Percentiles rank a stretch among this genome's conserved stretches.
Conservation (phyloP, 257 asterid species). For the Solanum chaucha region DNA sequence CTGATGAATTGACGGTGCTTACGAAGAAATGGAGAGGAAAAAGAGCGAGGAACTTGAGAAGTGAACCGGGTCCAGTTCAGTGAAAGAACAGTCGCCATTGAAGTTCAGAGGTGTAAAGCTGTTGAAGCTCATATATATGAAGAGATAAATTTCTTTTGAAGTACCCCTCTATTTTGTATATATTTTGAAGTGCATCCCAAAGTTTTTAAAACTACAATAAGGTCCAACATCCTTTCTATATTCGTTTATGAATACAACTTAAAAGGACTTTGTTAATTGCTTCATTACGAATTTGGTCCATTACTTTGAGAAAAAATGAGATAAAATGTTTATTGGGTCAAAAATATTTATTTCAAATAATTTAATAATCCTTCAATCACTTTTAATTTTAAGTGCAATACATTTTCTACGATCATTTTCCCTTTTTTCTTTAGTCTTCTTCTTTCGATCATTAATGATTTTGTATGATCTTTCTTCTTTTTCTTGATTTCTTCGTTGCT, state of each 20-base stretch:
- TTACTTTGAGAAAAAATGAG: not conserved
- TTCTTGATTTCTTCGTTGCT: not conserved
- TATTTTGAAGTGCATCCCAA: not conserved
- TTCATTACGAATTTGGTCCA: not conserved
- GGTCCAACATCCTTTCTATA: not conserved
- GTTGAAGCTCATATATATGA: not conserved
- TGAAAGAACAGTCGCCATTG: slow-evolving; percentile 42
- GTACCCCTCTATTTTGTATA: not conserved
- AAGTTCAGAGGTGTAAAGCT: not conserved
- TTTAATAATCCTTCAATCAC: too few species aligned
- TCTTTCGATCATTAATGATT: not conserved
- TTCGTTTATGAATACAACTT: not conserved
- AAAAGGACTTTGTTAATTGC: not conserved
- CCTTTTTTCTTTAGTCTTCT: too few species aligned
- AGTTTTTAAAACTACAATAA: not conserved
- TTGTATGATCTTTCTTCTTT: too few species aligned
- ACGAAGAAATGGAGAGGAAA: slow-evolving; percentile 7
- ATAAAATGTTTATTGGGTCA: too few species aligned
- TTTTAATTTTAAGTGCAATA: too few species aligned
- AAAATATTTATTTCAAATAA: too few species aligned
- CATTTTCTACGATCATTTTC: accelerated
- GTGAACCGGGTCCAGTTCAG: slow-evolving; percentile 36
- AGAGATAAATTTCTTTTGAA: not conserved
- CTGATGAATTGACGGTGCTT: not conserved
- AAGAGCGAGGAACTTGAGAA: slow-evolving; percentile 26